Evolutionary conservation across 345 rosid genomes (phyloP), one percentile per base, ranked within the genome.

Genomic region (Salix exigua): DNA sequence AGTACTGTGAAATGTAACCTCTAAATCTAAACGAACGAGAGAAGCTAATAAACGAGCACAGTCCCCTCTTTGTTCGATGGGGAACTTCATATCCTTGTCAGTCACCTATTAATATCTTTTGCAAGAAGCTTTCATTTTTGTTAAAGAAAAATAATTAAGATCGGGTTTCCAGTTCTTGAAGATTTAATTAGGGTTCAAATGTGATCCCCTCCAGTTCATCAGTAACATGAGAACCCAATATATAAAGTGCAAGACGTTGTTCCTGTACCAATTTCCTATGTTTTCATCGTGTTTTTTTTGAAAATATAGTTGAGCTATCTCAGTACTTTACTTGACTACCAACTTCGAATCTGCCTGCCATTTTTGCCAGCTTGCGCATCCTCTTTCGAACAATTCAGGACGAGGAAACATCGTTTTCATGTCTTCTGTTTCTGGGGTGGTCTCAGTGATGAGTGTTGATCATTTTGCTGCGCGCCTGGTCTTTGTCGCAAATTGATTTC

Each of bases 31-130:
- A n/a, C n/a, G n/a, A 75, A 53, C 40, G 79, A 44, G 68, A 80
- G 61, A 66, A 53, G n/a, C 51, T 66, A n/a, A n/a, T n/a, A n/a
- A 33, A 66, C 71, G 6, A 23, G 60, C 30, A 46, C 14, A 16
- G 83, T 80, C 65, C 66, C 79, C 8, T 71, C 79, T 10, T 13
- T 31, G 46, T 80, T 80, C 28, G 13, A 71, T 53, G 73, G 76
- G 28, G 66, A 75, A 55, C 68, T 80, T 14, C 55, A 75, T 28
- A 80, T 80, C 65, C 79, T 71, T 25, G 83, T 71, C 51, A 80
- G 76, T 19, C 61, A 55, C 26, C 61, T 21, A 7, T n/a, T n/a
- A 23, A 21, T 10, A 55, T 21, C 26, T n/a, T 10, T 55, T 7
- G 61, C 61, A 21, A 21, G 9, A 31, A n/a, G n/a, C n/a, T n/a